Base-by-base conservation (phyloP, 805 yeast genomes). In the Yamadazyma paraphyllophila region DNA sequence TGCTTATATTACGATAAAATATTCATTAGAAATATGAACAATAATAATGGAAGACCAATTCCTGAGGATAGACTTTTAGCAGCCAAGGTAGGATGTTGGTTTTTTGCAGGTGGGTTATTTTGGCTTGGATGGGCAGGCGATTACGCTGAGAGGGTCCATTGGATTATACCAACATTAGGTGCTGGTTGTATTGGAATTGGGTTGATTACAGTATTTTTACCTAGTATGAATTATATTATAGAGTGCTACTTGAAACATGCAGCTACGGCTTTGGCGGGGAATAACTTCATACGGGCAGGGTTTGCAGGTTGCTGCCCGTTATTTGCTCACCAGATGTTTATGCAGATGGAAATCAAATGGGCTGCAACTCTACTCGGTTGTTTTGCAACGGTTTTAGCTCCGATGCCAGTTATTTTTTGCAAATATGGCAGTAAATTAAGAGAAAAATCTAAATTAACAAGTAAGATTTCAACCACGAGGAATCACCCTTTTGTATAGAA, bases 41-140 rank as follows among this genome's bases (percentile, higher is more conserved):
- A 61, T 11, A 81, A 82, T 58, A 77, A 76, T 33, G 83, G 83
- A 39, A 63, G 62, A 36, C 76, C 82, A 0, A 77, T 83, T 14
- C 95, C 97, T 0, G 96, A 90, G 64, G 85, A 82, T 29, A 80
- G 96, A 64, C 71, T 90, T 46, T 80, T 82, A 13, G 82, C 91
- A 72, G 80, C 88, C 85, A 77, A 88, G 66, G 63, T 76, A 36
- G 91, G 96, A 29, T 82, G 83, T 16, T 52, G 87, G 44, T 60
- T 76, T 6, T 88, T 90, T 70, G 85, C 95, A 24, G 71, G 80
- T 43, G 96, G 96, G 42, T 69, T 89, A 50, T 74, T 89, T 57
- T 86, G 96, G 96, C 73, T 90, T 62, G 80, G 87, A 46, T 90
- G 96, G 96, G 71, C 92, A 8, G 96, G 96, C 59, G 77, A 80